Base-by-base conservation (phyloP, 176 grass and related monocot species). In the Carex myosuroides region DNA sequence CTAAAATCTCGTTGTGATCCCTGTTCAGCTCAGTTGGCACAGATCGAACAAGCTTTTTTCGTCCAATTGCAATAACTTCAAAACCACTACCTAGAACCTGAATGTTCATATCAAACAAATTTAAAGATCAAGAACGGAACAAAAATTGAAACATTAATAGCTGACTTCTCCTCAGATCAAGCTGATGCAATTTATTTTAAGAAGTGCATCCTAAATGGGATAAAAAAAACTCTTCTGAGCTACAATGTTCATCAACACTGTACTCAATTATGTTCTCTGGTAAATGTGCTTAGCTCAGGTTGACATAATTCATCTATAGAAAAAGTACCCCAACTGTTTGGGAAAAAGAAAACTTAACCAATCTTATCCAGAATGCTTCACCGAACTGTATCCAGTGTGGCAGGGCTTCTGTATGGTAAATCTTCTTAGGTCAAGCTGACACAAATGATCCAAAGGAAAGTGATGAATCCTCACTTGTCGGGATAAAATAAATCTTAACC, bases 1-100 rank as follows among this genome's bases (percentile, higher is more conserved):
- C 91, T 88, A 98, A 88, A 86, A 95, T 98, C 80, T 92, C 96
- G 88, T 91, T 98, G 82, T 95, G 96, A 83, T 98, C 93, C 90
- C 83, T 98, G 89, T 98, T 98, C 78, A 98, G 84, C 80, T 98
- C 96, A 1, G 96, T 95, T 85, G 93, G 93, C 81, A 98, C 93
- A 2, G 96, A 98, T 20, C 93, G 89, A 13, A 98, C 91, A 85
- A 98, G 89, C 56, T 91, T 98, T 63, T 89, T 98, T 85, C 89
- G 93, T 62, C 91, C 91, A 87, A 98, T 87, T 86, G 88, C 85
- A 85, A 98, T 92, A 67, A 98, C 93, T 98, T 95, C 96, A 95
- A 98, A 98, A 60, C 96, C 93, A 85, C 91, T 98, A 83, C 96
- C 93, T 41, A 95, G 88, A 69, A 90, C 89, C 96, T 98, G 56